Evolutionary conservation across 495 filamentous ascomycete species (phyloP), one percentile per base, ranked within the genome.

Genomic region (Aspergillus saccharolyticus): DNA sequence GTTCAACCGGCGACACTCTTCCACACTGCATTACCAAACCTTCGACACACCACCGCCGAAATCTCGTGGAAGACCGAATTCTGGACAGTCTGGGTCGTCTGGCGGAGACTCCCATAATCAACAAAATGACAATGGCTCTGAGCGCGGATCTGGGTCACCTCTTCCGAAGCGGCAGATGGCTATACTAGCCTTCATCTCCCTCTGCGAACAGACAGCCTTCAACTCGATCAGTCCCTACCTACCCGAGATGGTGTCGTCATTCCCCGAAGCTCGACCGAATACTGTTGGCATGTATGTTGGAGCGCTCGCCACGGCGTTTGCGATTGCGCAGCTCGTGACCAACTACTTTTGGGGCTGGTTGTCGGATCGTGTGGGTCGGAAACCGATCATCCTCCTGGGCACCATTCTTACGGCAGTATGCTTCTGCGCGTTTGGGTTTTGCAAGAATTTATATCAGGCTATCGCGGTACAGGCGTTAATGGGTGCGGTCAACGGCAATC

Each of bases 191-290:
- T 72, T 97, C 60, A 89, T 98, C 47, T 90, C 91, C 3, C 78
- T 98, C 18, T 86, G 89, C 30, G 94, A 98, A 63, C 94, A 98
- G 73, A 97, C 95, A 0, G 94, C 94, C 1, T 82, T 98, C 63
- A 97, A 98, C 66, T 94, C 89, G 15, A 96, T 98, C 58, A 88
- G 87, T n/a, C 94, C 94, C 0, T 98, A 98, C 70, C 83, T 98
- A 0, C 94, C 94, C 0, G 83, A 90, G 55, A 97, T 97, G 93
- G 84, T 89, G 1, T 83, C 86, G 10, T 85, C 82, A 7, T 97
- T 98, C 62, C 88, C 89, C 4, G 89, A 90, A 58, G 86, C 96
- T 25, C 77, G 86, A 20, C 63, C 77, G 21, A 78, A 74, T 0
- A 74, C 89, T 56, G 88, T 90, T 20, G 94, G 94, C 6, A 67